Evolutionary conservation across 1,284 basidiomycete genomes (phyloP).

Genomic region (Ceratobasidium sp.): DNA sequence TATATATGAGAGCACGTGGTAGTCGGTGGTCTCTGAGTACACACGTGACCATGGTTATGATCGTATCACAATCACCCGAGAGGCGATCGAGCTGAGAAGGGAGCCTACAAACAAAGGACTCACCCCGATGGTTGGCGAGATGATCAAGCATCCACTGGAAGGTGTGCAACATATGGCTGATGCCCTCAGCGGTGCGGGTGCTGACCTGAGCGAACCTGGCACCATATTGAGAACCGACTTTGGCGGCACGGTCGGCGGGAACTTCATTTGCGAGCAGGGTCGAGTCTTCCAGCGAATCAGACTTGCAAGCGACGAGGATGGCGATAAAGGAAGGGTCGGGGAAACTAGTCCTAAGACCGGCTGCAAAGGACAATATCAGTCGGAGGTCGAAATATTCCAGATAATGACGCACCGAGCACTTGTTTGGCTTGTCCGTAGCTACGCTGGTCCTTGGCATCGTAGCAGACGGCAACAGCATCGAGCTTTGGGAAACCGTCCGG

Average conservation of each 20-base stretch:
- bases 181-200: background rate
- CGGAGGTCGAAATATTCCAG: background rate
- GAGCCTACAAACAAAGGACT: constrained; percentile 3
- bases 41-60: constrained; percentile 24
- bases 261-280: background rate
- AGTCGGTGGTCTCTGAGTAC: background rate
- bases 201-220: constrained; percentile 15
- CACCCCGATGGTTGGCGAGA: constrained; percentile 8
- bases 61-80: too few species aligned
- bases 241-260: constrained; percentile 12
- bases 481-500: constrained; percentile 68
- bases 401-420: constrained; percentile 46
- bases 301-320: constrained; percentile 82
- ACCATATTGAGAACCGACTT: constrained; percentile 12
- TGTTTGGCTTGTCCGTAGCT: constrained; percentile 73
- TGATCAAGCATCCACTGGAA: constrained; percentile 38
- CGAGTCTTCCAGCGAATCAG: constrained; percentile 62
- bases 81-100: constrained; percentile 40
- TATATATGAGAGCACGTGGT: constrained; percentile 19
- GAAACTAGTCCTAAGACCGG: constrained; percentile 57
- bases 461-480: constrained; percentile 80
- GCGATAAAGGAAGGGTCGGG: constrained; percentile 68
- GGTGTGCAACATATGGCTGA: constrained; percentile 21
- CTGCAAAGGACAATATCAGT: constrained; percentile 2
- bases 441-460: constrained; percentile 70